Evolutionary conservation across 2,329 filamentous ascomycete species (phyloP), one percentile per base, ranked within the genome.

Genomic region (Pseudonectria foliicola): DNA sequence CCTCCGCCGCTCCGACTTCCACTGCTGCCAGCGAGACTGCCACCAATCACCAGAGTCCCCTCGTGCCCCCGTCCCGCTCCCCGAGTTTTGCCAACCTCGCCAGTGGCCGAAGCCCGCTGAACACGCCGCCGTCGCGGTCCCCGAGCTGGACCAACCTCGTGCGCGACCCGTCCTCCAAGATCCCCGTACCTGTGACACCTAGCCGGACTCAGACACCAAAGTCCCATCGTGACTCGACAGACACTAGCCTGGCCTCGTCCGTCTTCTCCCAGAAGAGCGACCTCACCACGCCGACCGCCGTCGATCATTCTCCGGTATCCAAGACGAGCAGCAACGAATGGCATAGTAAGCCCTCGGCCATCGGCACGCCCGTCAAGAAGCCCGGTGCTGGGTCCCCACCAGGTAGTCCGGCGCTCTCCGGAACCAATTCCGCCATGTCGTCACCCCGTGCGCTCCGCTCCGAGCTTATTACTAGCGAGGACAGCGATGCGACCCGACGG

Each of bases 161-260:
- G 21, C 55, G 55, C 18, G 54, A 49, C 27, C 63, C 62, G 2
- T 58, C 49, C 13, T 66, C 64, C 3, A 61, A 59, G 31, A 49
- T 66, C 4, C 64, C 64, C 1, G 47, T 62, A 4, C 56, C 61
- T 12, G 46, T 60, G 12, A 66, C 62, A 3, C 62, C 61, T 1
- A 60, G 53, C 38, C 54, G 60, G 11, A 55, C 53, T 12, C 53
- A 47, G 18, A 64, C 62, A 1, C 63, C 64, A 2, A 52, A 45
- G 6, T 45, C 60, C 18, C 45, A 48, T 31, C 55, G 54, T 11
- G 61, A 66, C 25, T 54, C 62, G 34, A 63, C 63, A 10, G 64
- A 67, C 35, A 66, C 61, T 46, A 67, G 63, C 50, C 60, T 65
- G 57, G 42, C 57, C 0, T 66, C 62, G 7, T 68, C 64, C 3